Evolutionary conservation across 2,329 filamentous ascomycete genomes (phyloP), one percentile per base, ranked within the genome.

Genomic region (Taxawa tesnikishii): DNA sequence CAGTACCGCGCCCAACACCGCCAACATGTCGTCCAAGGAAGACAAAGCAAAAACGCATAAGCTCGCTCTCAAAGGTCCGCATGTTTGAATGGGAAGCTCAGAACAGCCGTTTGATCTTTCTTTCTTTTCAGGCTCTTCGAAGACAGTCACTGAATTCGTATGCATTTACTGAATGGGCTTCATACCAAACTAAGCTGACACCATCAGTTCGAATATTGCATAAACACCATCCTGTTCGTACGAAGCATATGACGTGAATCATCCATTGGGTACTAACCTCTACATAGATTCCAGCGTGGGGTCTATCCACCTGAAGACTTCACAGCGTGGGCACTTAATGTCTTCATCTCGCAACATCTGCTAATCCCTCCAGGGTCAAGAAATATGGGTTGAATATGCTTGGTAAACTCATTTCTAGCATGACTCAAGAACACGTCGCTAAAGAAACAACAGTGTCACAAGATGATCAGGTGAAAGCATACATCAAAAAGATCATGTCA

Each of bases 321-420:
- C 55, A 83, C 82, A 44, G 80, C 85, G 81, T 87, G 62, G 54
- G 77, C 60, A 15, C 13, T n/a, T n/a, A n/a, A 26, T 18, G 5
- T 14, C 26, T 6, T 6, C 5, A 15, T 28, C 33, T 30, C n/a
- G 38, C 36, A 36, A 29, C 28, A 12, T 18, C 2, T 32, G 14
- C 29, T 43, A 32, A 46, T 28, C 32, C 16, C 39, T 15, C 12
- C 4, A 70, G 73, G 9, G 87, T 98, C 51, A 98, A 98, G 65
- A 98, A 98, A 64, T 98, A 98, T 79, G 90, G 90, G 48, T 73
- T 98, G 49, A 96, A 94, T 50, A 94, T 94, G 85, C 81, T 94
- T 48, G 73, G 75, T 81, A 58, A 42, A 62, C 50, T 15, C 35
- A 26, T 27, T 7, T n/a, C 11, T 10, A 48, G 44, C 18, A 26